A percentile compares a stretch with the other conserved stretches of the same genome.
Conservation (phyloP, 139 green algal genomes). For the Coelastrella sp. region DNA sequence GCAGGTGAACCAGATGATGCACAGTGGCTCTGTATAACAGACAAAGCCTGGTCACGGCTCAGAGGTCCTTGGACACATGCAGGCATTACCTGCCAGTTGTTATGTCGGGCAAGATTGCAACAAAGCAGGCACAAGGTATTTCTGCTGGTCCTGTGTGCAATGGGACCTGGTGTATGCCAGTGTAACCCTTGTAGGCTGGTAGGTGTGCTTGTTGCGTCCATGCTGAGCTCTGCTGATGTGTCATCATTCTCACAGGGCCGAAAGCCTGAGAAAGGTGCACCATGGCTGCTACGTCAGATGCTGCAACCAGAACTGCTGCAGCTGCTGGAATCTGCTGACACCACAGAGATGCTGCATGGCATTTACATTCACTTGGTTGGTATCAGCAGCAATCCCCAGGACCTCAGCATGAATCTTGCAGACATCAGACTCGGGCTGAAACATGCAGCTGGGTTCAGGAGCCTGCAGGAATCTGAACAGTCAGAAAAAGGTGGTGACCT, state of each 20-base stretch:
- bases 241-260: neutral
- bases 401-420: slow-evolving; percentile 31
- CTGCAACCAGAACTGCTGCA: slow-evolving; percentile 38
- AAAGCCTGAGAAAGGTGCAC: slow-evolving; percentile 39
- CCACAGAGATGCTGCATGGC: slow-evolving; percentile 44
- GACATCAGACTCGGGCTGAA: slow-evolving; percentile 38
- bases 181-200: neutral
- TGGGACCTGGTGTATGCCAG: too few species aligned
- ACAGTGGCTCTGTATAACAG: neutral
- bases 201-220: neutral
- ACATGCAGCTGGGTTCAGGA: slow-evolving; percentile 33
- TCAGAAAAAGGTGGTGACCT: neutral
- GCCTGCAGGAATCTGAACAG: neutral
- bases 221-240: neutral
- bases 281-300: slow-evolving; percentile 47
- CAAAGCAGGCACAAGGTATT: too few species aligned
- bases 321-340: neutral
- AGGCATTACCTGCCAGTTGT: too few species aligned
- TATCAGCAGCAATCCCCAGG: slow-evolving; percentile 12
- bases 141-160: too few species aligned
- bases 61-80: too few species aligned
- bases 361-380: slow-evolving; percentile 43
- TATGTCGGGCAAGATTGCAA: too few species aligned
- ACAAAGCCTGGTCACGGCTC: too few species aligned
- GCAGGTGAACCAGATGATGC: slow-evolving; percentile 1